phyloP scores from a whole-genome alignment of 2,329 filamentous ascomycete species.

The Talaromyces sp. region DNA sequence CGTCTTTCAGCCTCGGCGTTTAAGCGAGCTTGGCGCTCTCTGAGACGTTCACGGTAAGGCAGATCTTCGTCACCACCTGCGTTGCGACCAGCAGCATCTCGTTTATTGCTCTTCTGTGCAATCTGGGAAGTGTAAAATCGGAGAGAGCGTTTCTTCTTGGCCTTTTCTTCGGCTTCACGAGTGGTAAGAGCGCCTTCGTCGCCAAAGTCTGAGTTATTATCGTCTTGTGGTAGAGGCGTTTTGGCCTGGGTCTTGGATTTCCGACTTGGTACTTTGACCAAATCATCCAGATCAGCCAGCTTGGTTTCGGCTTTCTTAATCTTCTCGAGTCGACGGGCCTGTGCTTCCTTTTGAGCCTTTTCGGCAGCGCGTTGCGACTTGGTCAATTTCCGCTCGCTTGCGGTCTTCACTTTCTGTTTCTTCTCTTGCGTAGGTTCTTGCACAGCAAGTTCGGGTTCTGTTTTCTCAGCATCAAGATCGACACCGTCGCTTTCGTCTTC shows the following conservation, averaged over 20 bases:
- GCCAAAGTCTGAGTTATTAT: constrained; percentile 81
- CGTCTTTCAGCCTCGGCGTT: constrained; percentile 84
- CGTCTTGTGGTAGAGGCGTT: constrained; percentile 26
- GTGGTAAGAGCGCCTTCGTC: constrained; percentile 79
- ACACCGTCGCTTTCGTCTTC: constrained; percentile 16
- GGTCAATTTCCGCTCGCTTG: constrained; percentile 40
- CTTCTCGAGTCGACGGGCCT: constrained; percentile 50
- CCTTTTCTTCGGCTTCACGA: constrained; percentile 79
- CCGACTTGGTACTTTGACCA: constrained; percentile 48
- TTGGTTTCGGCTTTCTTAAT: constrained; percentile 61
- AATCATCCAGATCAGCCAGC: constrained; percentile 65
- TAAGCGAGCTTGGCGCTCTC: constrained; percentile 78
- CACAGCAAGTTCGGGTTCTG: constrained; percentile 9
- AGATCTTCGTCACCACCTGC: constrained; percentile 55
- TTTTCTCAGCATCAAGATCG: constrained; percentile 22
- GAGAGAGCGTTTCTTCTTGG: constrained; percentile 81
- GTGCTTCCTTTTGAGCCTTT: constrained; percentile 51
- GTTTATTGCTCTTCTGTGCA: constrained; percentile 87
- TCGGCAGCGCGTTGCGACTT: constrained; percentile 49
- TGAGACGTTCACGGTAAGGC: constrained; percentile 82
- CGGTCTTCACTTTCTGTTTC: constrained; percentile 22
- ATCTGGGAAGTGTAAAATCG: constrained; percentile 99
- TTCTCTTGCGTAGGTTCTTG: constrained; percentile 20
- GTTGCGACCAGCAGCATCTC: constrained; percentile 59
- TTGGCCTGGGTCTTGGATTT: constrained; percentile 39